Base-by-base conservation (phyloP, 495 filamentous ascomycete species). In the Massariosphaeria phaeospora region DNA sequence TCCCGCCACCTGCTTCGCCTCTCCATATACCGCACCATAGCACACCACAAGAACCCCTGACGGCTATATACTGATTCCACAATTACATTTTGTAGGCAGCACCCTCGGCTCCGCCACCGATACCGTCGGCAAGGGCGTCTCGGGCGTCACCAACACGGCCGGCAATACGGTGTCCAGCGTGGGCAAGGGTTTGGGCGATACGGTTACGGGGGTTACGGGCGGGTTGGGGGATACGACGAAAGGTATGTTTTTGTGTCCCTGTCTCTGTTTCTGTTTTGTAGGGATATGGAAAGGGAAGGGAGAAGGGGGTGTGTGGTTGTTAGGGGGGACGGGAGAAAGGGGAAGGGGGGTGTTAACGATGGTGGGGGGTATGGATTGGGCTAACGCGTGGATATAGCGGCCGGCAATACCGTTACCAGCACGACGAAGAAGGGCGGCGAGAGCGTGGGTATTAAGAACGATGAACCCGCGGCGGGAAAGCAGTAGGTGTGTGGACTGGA, bases 111-210 rank as follows among this genome's bases (percentile, higher is more conserved):
- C 65, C 25, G 70, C 68, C 24, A 46, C 69, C 21, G 48, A 86
- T 66, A 86, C 84, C 13, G 82, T 81, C 17, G 81, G 80, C 18
- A 78, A 79, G 49, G 74, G 78, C 27, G 72, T 83, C 38, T 76
- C 76, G 56, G 75, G 79, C 12, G 77, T 76, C 23, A 79, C 80
- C 6, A 72, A 75, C 27, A 73, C 75, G 12, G 72, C 82, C 24
- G 61, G 61, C 31, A 48, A 61, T 29, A 44, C 46, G 0, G 52
- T 61, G 0, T 44, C 58, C 12, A 52, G 52, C 1, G 30, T 61
- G 9, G 52, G 52, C 6, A 60, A 57, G 39, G 61, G 61, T 23
- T 57, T 61, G 42, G 62, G 62, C 4, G 57, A 65, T 41, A 61
- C 62, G 10, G 59, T 62, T 8, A 48, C 59, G 20, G 54, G 59